A percentile compares a stretch with the other conserved stretches of the same genome.
Conservation (phyloP, 176 grass and related monocot genomes). For the Microstegium vimineum region DNA sequence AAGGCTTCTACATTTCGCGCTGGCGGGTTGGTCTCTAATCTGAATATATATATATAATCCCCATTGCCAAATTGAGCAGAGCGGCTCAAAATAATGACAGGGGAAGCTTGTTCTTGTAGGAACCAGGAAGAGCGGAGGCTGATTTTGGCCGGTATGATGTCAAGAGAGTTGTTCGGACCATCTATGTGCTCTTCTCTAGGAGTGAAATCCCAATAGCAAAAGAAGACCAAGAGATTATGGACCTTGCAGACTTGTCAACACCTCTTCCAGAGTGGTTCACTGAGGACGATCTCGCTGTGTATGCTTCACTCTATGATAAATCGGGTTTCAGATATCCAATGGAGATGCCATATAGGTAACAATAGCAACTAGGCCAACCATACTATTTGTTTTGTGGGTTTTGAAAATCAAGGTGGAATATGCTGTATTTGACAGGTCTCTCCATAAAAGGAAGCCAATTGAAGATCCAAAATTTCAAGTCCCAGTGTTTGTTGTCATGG, state of each 20-base stretch:
- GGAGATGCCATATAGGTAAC: constrained; percentile 58
- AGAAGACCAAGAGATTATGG: constrained; percentile 54
- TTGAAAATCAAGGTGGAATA: not conserved
- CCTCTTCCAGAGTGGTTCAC: constrained; percentile 60
- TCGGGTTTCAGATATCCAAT: constrained; percentile 53
- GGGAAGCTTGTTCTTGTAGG: not conserved
- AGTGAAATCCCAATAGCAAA: constrained; percentile 56
- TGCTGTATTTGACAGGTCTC: not conserved
- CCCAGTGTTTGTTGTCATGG: constrained; percentile 6
- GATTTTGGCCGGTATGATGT: constrained; percentile 54
- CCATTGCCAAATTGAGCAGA: not conserved
- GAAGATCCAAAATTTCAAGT: not conserved
- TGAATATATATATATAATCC: not conserved
- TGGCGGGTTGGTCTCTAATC: constrained; percentile 15
- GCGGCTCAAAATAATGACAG: not conserved
- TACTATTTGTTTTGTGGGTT: not conserved
- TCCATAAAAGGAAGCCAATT: not conserved
- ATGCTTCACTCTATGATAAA: constrained; percentile 59
- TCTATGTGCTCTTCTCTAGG: constrained; percentile 62
- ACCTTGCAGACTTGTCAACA: constrained; percentile 41
- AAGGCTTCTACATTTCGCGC: constrained; percentile 31
- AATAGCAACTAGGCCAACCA: not conserved
- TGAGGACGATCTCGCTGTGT: constrained; percentile 48
- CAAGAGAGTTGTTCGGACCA: constrained; percentile 49
- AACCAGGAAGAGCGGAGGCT: constrained; percentile 36